Conservation (phyloP, 441 rosid genomes). For the Populus tomentosa region DNA sequence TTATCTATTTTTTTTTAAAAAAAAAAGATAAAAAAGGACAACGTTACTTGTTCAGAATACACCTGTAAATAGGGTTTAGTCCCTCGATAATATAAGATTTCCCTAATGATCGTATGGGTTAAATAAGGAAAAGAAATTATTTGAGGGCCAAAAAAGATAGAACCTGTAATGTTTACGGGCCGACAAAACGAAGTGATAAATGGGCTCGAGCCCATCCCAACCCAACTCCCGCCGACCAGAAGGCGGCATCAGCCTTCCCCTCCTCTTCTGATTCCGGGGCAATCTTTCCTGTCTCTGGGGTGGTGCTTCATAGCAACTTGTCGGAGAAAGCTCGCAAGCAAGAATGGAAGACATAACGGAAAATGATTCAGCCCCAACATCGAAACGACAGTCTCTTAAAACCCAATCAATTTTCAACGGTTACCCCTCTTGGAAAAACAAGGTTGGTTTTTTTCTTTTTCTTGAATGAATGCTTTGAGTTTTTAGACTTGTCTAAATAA, state of each 20-base stretch:
- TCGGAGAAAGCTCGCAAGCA: background rate
- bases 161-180: background rate
- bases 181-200: background rate
- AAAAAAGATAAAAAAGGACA: too few species aligned
- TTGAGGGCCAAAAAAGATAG: too few species aligned
- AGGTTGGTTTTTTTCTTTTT: conserved; percentile 35
- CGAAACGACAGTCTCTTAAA: conserved; percentile 42
- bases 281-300: background rate
- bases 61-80: too few species aligned
- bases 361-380: conserved; percentile 16
- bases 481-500: background rate
- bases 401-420: conserved; percentile 39
- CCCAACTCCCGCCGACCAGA: conserved; percentile 9
- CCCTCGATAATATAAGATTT: too few species aligned
- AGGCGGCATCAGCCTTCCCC: too few species aligned
- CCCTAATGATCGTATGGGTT: too few species aligned
- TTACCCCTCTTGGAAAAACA: conserved; percentile 51
- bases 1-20: too few species aligned
- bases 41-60: too few species aligned
- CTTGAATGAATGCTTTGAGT: background rate
- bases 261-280: background rate
- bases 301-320: too few species aligned
- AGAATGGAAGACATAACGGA: background rate
- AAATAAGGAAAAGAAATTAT: too few species aligned
- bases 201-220: background rate